Evolutionary conservation across 148 eudicot genomes (phyloP).

Genomic region (Hydrangea macrophylla): DNA sequence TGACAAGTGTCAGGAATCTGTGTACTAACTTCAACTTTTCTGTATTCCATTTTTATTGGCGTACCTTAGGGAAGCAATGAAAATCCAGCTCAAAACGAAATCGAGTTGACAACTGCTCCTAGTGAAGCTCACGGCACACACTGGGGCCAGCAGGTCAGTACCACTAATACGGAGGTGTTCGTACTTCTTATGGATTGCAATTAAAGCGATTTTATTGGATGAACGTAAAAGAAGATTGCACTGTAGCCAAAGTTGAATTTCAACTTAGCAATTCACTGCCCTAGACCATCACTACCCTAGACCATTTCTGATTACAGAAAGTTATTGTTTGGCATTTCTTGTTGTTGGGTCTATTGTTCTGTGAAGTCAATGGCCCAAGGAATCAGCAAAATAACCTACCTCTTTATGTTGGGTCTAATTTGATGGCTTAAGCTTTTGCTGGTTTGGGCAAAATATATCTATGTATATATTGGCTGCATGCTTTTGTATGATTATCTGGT

Average conservation of each 20-base stretch:
- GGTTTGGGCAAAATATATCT: background rate
- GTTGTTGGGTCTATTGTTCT: background rate
- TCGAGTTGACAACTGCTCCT: conserved; percentile 92
- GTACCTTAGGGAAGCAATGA: conserved; percentile 62
- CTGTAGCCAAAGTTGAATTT: background rate
- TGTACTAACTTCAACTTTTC: background rate
- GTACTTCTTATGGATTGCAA: conserved; percentile 1
- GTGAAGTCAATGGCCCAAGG: background rate
- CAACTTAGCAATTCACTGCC: background rate
- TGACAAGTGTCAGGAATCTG: background rate
- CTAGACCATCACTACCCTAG: background rate
- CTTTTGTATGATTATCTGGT: background rate
- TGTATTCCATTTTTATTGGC: conserved; percentile 14
- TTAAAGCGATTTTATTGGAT: background rate
- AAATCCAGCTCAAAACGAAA: conserved; percentile 58
- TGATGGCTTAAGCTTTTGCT: background rate
- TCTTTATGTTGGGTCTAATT: background rate
- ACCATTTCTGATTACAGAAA: background rate
- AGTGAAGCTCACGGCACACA: conserved; percentile 63
- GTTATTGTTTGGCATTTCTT: background rate
- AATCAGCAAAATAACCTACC: background rate
- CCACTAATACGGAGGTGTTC: background rate
- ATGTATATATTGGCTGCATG: background rate
- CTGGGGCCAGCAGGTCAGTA: conserved; percentile 98
- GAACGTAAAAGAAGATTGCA: background rate